Evolutionary conservation across 495 filamentous ascomycete genomes (phyloP).

Genomic region (Letharia columbiana): DNA sequence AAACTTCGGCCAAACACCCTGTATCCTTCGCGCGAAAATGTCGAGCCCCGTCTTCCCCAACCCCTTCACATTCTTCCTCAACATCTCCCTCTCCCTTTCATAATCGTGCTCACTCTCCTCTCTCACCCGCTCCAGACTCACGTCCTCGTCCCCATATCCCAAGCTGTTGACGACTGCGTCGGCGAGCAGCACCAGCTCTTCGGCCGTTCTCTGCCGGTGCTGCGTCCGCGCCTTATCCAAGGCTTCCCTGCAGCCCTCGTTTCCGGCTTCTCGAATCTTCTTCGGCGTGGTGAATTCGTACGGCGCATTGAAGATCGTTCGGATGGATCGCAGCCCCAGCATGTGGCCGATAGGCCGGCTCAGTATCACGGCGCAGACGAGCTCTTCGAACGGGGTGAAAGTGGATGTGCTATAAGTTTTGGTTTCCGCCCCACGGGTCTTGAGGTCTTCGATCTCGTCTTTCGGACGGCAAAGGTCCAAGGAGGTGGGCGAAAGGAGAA

Average conservation of each 20-base stretch:
- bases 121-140: constrained; percentile 15
- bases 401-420: constrained; percentile 24
- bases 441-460: constrained; percentile 28
- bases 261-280: constrained; percentile 24
- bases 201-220: constrained; percentile 27
- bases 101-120: constrained; percentile 18
- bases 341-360: constrained; percentile 31
- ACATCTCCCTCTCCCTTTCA: constrained; percentile 19
- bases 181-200: constrained; percentile 21
- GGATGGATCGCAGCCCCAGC: constrained; percentile 29
- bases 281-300: constrained; percentile 27
- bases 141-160: constrained; percentile 18
- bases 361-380: constrained; percentile 30
- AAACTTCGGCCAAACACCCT: constrained; percentile 26
- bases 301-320: constrained; percentile 32
- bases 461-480: constrained; percentile 28
- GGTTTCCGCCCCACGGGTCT: constrained; percentile 17
- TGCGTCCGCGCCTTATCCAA: constrained; percentile 25
- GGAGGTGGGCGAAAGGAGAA: constrained; percentile 26
- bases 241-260: constrained; percentile 20
- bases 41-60: constrained; percentile 30
- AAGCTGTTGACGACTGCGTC: constrained; percentile 14
- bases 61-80: constrained; percentile 28
- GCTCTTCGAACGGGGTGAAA: constrained; percentile 31
- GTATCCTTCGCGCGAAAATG: constrained; percentile 30